phyloP scores from a whole-genome alignment of 306 rosid genomes.

The Sesbania bispinosa region DNA sequence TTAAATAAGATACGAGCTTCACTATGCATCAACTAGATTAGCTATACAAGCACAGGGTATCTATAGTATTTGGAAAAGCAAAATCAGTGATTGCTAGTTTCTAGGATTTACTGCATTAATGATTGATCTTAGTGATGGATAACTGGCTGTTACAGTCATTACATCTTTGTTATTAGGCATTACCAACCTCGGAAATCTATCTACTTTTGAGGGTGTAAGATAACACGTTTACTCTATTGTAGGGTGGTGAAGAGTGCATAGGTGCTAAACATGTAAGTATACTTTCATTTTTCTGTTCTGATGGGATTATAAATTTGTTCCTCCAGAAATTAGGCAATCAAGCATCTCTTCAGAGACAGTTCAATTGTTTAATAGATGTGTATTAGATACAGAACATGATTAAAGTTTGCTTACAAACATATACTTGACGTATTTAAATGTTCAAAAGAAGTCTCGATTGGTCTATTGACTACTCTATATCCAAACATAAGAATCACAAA shows the following conservation, averaged over 20 bases:
- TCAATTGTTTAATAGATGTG: background rate
- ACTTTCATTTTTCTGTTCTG: background rate
- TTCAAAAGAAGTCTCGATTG: background rate
- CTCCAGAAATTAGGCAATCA: background rate
- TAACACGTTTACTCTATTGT: background rate
- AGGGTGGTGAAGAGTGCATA: background rate
- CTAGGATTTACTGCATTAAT: background rate
- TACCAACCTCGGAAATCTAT: background rate
- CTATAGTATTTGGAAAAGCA: constrained; percentile 4
- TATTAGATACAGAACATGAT: background rate
- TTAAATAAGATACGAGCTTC: background rate
- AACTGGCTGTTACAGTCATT: background rate
- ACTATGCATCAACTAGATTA: background rate
- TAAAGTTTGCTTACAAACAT: background rate
- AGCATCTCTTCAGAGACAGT: background rate
- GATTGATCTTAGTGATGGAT: background rate
- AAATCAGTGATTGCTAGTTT: background rate
- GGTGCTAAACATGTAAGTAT: background rate
- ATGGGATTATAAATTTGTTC: background rate
- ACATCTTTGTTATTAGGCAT: background rate
- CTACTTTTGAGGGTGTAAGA: background rate
- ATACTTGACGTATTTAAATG: background rate
- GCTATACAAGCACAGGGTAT: background rate
- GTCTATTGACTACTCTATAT: too few species aligned
- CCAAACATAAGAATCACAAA: background rate